Percentiles rank a stretch among this genome's conserved stretches.
Conservation (phyloP, 2,329 filamentous ascomycete species). For the Mollisiaceae sp. region DNA sequence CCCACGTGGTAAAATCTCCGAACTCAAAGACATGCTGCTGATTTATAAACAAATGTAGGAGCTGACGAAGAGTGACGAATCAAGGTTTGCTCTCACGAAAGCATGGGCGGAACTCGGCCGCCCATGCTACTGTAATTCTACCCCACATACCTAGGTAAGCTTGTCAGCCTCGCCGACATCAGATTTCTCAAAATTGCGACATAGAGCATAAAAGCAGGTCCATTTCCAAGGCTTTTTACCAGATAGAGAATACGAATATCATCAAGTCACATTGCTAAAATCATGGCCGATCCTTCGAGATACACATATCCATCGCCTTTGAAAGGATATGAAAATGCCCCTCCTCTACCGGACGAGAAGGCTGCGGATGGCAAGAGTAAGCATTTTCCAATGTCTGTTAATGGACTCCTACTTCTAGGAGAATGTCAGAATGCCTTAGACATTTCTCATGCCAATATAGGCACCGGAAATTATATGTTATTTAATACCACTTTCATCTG, state of each 20-base stretch:
- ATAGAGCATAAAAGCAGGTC: background rate
- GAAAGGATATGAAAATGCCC: slow-evolving; percentile 53
- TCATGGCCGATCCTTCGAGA: slow-evolving; percentile 55
- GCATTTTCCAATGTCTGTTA: background rate
- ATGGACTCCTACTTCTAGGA: background rate
- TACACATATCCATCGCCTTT: slow-evolving; percentile 59
- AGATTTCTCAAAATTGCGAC: slow-evolving; percentile 4
- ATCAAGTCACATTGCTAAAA: background rate
- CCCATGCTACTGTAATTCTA: background rate
- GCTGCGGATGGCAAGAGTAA: slow-evolving; percentile 75
- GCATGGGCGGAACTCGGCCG: background rate
- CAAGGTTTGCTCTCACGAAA: background rate
- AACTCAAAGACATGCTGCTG: background rate
- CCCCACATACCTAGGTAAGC: background rate
- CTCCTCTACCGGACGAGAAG: slow-evolving; percentile 50
- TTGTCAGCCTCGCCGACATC: slow-evolving; percentile 2
- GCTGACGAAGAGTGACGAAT: slow-evolving; percentile 3
- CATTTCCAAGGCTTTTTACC: background rate
- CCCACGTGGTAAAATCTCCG: slow-evolving; percentile 13
- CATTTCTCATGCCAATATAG: too few species aligned
- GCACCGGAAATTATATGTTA: too few species aligned
- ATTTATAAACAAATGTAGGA: background rate
- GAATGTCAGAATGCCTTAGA: background rate
- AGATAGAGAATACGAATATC: background rate
- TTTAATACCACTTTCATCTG: too few species aligned